Base-by-base conservation (phyloP, 2,329 filamentous ascomycete genomes). In the Aspergillus melleus region DNA sequence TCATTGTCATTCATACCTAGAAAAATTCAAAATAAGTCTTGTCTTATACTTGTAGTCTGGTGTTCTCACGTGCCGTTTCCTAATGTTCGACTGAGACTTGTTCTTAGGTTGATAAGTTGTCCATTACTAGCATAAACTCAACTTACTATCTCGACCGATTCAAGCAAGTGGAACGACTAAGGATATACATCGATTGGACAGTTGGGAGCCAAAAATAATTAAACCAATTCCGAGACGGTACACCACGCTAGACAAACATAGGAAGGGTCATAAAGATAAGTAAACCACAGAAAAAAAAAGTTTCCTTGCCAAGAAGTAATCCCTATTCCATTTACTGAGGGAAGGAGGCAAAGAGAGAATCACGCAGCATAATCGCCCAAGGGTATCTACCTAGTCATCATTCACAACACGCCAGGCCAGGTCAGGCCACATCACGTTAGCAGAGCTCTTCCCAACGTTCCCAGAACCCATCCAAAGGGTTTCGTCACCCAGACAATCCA, bases 401-500 rank as follows among this genome's bases (percentile, higher is more conserved):
- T n/a, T n/a, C 14, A 42, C 14, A 42, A n/a, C 16, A n/a, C 36
- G 36, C 36, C 36, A 42, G 16, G 4, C 36, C 16, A 42, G 16
- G 16, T 12, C 14, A 36, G 32, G 11, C 26, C 26, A 9, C 26
- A 29, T 68, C 66, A 73, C 54, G 61, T 57, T 26, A 70, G 61
- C 22, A 75, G 49, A 39, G 66, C 66, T 55, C 66, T 68, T 14
- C 69, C 70, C 36, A 75, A 49, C 36, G 64, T 60, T 14, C 70
- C 65, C 52, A 75, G 64, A 8, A 69, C 55, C 70, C 72, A 74
- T 0, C 68, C 69, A 64, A 76, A 70, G 1, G 75, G 75, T 46
- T 61, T 70, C 2, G 66, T 64, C 55, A 76, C 66, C 75, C 75
- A 77, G 12, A 74, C 54, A 29, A 77, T 62, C 75, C 75, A 77